Base-by-base conservation (phyloP, 257 asterid species). In the Przewalskia tangutica region DNA sequence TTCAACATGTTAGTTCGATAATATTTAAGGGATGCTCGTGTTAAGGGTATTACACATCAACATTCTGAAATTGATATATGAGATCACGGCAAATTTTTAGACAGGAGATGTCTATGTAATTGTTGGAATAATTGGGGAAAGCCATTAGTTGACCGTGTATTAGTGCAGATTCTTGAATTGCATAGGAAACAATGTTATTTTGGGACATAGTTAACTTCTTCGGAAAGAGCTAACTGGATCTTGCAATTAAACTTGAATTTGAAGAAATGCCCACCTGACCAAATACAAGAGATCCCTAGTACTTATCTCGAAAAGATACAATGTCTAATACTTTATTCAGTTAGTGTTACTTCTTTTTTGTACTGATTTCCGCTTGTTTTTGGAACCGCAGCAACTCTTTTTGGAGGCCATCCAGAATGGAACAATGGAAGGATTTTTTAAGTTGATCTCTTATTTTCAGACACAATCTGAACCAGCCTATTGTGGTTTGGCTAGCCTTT, bases 381-480 rank as follows among this genome's bases (percentile, higher is more conserved):
- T 82, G 71, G 53, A 82, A 64, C 70, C 88, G 90, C 97, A 96
- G 99, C 92, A 90, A 86, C 97, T 96, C 18, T 94, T 96, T 82
- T 80, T 90, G 67, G 99, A 96, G 88, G 98, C 98, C 66, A 91
- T 91, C 70, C 97, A 91, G 84, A 88, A 86, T 86, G 99, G 99
- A 82, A 93, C 93, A 4, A 92, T 96, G 99, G 98, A 94, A 90
- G 94, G 97, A 16, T 96, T 96, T 85, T 96, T 93, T 91, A 96
- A 89, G 88, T 85, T 96, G 91, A 93, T 96, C 42, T 93, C 99
- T 81, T 90, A 91, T 90, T 96, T 96, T 87, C 98, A 96, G 90
- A 96, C 99, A 80, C 99, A 96, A 81, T 96, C 99, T 63, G 99
- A 96, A 87, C 98, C 99, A 84, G 98, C 99, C 73, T 96, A 89